A percentile compares a stretch with the other conserved stretches of the same genome.
Conservation (phyloP, 1,139 yeast genomes). For the Blastobotrys serpentis region DNA sequence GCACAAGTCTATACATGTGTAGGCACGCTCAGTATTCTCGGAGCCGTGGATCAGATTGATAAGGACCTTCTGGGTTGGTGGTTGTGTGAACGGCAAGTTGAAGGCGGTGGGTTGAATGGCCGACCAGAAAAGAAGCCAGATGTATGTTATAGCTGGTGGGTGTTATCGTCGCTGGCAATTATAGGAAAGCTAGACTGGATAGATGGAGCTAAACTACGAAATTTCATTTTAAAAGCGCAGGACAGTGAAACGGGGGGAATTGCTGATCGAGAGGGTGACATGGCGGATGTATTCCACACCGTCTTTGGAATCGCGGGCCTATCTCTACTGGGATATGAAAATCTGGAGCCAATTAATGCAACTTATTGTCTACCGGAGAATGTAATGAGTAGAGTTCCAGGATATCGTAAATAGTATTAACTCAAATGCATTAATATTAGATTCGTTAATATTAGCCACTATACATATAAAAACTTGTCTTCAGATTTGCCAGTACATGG, state of each 20-base stretch:
- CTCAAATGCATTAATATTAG: not conserved
- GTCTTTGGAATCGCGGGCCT: slow-evolving; percentile 87
- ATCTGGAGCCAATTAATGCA: slow-evolving; percentile 69
- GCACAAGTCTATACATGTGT: slow-evolving; percentile 90
- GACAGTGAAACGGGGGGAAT: slow-evolving; percentile 82
- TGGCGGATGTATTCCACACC: slow-evolving; percentile 91
- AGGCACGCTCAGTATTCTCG: slow-evolving; percentile 72
- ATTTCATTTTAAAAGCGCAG: slow-evolving; percentile 74
- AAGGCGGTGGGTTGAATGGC: slow-evolving; percentile 90
- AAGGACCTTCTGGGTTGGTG: slow-evolving; percentile 65
- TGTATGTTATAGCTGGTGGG: slow-evolving; percentile 99
- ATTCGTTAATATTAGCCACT: slow-evolving; percentile 10
- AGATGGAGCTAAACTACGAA: slow-evolving; percentile 55
- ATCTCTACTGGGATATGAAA: slow-evolving; percentile 63
- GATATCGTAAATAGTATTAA: not conserved
- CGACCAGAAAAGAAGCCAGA: slow-evolving; percentile 96
- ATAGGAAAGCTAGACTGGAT: slow-evolving; percentile 72
- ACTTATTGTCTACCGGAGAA: slow-evolving; percentile 75
- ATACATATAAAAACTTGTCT: slow-evolving; percentile 25
- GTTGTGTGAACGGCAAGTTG: slow-evolving; percentile 90
- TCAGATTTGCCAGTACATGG: slow-evolving; percentile 42
- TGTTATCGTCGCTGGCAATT: slow-evolving; percentile 72
- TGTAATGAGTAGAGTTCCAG: slow-evolving; percentile 39
- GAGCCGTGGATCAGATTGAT: slow-evolving; percentile 55
- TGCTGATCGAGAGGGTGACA: slow-evolving; percentile 87